Conservation (phyloP, 139 green algal species). For the Chlamydomonas schloesseri region DNA sequence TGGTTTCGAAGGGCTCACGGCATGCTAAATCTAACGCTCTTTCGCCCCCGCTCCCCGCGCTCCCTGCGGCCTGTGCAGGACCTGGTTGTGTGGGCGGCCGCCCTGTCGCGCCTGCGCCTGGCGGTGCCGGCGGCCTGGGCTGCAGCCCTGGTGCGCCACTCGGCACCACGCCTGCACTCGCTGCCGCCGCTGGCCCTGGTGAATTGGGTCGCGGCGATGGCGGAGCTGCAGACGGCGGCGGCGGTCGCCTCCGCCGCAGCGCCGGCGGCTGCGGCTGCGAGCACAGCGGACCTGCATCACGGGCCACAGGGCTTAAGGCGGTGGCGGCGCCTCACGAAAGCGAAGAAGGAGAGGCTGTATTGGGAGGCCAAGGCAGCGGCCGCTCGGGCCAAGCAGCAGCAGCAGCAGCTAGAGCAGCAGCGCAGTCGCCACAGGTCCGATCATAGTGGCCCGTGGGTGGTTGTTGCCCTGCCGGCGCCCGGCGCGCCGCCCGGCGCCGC, state of each 20-base stretch:
- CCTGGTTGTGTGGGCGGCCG: slow-evolving; percentile 10
- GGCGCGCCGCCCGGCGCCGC: neutral
- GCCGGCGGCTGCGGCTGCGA: neutral
- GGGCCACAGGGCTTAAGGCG: too few relatives aligned
- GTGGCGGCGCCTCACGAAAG: neutral
- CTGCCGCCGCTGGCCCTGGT: slow-evolving; percentile 21
- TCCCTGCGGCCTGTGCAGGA: too few relatives aligned
- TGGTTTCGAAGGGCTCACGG: too few relatives aligned
- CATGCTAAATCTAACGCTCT: too few relatives aligned
- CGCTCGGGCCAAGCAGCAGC: neutral
- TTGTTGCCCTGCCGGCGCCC: neutral
- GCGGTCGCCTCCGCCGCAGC: neutral
- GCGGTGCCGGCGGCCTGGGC: slow-evolving; percentile 17
- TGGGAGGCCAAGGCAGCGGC: neutral
- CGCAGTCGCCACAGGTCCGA: too few relatives aligned
- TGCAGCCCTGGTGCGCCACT: neutral
- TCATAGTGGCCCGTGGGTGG: slow-evolving; percentile 21
- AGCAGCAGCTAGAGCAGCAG: too few relatives aligned
- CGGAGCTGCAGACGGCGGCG: neutral
- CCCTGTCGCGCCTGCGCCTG: slow-evolving; percentile 15
- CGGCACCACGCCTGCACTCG: neutral
- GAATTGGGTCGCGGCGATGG: slow-evolving; percentile 8
- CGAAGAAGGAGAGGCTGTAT: neutral
- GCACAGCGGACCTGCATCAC: too few relatives aligned
- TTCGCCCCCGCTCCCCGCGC: too few relatives aligned